Conservation (phyloP, 257 asterid genomes). For the Leonotis leonurus region DNA sequence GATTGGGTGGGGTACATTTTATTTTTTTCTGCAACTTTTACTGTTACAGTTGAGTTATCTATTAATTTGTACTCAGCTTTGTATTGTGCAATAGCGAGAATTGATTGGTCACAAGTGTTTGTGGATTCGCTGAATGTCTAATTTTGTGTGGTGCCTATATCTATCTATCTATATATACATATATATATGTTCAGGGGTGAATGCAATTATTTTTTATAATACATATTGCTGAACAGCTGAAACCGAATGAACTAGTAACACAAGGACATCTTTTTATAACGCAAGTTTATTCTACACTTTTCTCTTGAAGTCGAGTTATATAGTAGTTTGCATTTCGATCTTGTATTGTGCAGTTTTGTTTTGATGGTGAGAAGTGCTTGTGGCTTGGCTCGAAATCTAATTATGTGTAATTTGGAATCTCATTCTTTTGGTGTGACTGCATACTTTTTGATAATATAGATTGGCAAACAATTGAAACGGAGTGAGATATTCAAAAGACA, state of each 20-base stretch:
- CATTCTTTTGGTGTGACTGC: background rate
- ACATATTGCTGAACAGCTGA: no score
- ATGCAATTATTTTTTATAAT: no score
- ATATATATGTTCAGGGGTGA: no score
- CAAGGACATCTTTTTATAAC: no score
- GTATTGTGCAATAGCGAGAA: background rate
- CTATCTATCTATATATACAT: no score
- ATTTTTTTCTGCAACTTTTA: no score
- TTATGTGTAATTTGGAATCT: background rate
- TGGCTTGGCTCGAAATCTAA: background rate
- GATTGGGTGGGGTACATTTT: conserved; percentile 74
- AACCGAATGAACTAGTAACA: no score
- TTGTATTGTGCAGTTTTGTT: background rate
- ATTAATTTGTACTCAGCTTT: background rate
- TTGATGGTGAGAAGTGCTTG: background rate
- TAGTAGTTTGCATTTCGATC: background rate
- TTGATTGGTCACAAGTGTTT: no score
- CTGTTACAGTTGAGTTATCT: background rate
- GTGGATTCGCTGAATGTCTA: no score
- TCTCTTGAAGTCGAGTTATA: background rate
- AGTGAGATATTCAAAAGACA: no score
- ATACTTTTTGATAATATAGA: background rate
- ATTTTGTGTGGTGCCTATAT: no score
- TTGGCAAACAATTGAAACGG: no score
- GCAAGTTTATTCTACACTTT: background rate